Conservation (phyloP, 164 flowering plant genomes). For the Annona squamosa region DNA sequence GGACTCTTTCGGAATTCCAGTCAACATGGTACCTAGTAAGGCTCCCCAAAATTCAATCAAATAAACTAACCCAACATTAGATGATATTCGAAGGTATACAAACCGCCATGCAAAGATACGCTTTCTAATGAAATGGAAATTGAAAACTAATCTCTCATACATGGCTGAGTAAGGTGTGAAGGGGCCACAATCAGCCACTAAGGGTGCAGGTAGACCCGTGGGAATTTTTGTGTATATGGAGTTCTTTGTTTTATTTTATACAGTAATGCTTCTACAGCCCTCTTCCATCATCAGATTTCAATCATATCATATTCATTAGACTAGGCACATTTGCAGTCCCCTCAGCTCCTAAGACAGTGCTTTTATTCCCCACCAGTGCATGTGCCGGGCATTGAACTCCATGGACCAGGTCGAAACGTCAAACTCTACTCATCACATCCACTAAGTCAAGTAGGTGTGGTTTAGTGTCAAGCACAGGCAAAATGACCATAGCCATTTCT, state of each 20-base stretch:
- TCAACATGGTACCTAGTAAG: constrained; percentile 89
- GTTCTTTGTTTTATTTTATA: neutral
- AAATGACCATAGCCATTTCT: neutral
- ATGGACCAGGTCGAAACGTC: neutral
- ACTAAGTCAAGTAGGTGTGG: neutral
- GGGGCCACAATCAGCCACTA: constrained; percentile 32
- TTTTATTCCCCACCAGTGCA: constrained; percentile 11
- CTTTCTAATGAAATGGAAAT: neutral
- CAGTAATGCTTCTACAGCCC: neutral
- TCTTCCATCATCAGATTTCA: neutral
- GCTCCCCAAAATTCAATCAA: constrained; percentile 12
- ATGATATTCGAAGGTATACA: neutral
- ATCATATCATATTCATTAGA: constrained; percentile 6
- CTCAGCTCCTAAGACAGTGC: constrained; percentile 1
- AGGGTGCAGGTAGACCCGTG: constrained; percentile 29
- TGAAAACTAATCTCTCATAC: neutral
- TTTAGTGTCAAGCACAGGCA: neutral
- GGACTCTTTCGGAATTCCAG: constrained; percentile 74
- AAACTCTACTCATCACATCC: neutral
- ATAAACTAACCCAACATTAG: neutral
- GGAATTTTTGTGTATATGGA: neutral
- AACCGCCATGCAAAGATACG: neutral
- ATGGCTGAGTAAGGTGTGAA: constrained; percentile 1
- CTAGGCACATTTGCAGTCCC: neutral
- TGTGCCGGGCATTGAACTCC: neutral